These are phyloP conservation scores for Penicillium sp. DNA, from an alignment of 2,329 filamentous ascomycete genomes.

Conservation along the genomic window DNA sequence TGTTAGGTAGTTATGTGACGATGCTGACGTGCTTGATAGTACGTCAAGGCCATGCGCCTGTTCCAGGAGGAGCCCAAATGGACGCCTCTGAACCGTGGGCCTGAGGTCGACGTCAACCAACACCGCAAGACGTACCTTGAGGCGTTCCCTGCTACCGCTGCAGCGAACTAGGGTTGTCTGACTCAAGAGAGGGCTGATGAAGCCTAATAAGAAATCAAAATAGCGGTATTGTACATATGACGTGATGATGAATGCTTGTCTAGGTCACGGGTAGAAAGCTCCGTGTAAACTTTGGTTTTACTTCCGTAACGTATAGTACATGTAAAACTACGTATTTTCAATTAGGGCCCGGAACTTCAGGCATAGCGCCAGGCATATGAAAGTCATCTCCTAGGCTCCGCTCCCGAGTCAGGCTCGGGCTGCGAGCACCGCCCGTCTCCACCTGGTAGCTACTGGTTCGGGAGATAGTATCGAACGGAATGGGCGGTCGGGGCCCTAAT, in stretches of 20 bases:
- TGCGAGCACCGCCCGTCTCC: constrained; percentile 37
- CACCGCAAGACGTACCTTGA: constrained; percentile 79
- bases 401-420: constrained; percentile 39
- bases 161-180: constrained; percentile 28
- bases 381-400: constrained; percentile 41
- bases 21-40: constrained; percentile 59
- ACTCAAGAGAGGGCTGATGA: background rate
- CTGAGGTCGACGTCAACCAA: constrained; percentile 77
- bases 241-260: constrained; percentile 23
- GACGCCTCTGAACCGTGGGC: constrained; percentile 85
- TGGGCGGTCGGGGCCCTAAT: constrained; percentile 32
- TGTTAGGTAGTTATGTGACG: background rate
- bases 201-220: background rate
- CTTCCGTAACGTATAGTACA: constrained; percentile 13
- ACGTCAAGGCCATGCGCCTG: constrained; percentile 91
- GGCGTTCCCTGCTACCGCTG: constrained; percentile 30
- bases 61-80: constrained; percentile 99
- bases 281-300: background rate
- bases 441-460: constrained; percentile 42
- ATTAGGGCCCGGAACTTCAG: constrained; percentile 29
- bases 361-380: constrained; percentile 47
- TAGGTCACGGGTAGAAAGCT: background rate
- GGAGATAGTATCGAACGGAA: constrained; percentile 38
- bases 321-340: constrained; percentile 23
- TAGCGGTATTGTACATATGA: constrained; percentile 4